phyloP scores from a whole-genome alignment of 2,329 filamentous ascomycete genomes.

The Chalaropsis ovoidea region DNA sequence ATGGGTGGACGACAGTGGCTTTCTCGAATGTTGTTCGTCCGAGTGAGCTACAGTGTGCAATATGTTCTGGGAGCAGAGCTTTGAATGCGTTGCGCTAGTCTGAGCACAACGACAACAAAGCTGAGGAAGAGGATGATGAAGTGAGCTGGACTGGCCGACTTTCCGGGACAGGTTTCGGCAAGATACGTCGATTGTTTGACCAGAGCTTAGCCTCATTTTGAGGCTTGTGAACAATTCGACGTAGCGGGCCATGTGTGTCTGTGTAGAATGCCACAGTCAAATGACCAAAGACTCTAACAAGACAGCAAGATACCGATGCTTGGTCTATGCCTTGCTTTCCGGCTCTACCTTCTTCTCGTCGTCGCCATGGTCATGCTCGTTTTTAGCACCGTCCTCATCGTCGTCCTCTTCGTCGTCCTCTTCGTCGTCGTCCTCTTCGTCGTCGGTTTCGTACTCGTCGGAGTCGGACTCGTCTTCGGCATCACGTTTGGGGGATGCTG shows the following conservation, averaged over 20 bases:
- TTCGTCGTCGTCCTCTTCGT: slow-evolving; percentile 22
- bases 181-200: background rate
- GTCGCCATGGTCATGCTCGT: slow-evolving; percentile 3
- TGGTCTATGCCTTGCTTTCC: background rate
- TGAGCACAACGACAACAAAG: background rate
- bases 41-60: background rate
- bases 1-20: background rate
- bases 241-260: too few relatives aligned
- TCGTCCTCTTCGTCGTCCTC: slow-evolving; percentile 21
- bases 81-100: background rate
- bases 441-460: slow-evolving; percentile 15
- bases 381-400: slow-evolving; percentile 17
- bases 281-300: background rate
- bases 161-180: background rate
- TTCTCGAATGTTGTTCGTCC: background rate
- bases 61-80: background rate
- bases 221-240: background rate
- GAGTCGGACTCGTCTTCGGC: slow-evolving; percentile 18
- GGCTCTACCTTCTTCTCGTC: background rate
- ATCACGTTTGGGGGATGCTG: slow-evolving; percentile 19
- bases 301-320: background rate
- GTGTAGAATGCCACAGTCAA: background rate
- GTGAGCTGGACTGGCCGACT: background rate
- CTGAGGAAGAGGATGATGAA: background rate
- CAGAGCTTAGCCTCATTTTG: background rate